These are phyloP conservation scores for Apiospora marii DNA, from an alignment of 2,329 filamentous ascomycete species.

Conservation along the genomic window DNA sequence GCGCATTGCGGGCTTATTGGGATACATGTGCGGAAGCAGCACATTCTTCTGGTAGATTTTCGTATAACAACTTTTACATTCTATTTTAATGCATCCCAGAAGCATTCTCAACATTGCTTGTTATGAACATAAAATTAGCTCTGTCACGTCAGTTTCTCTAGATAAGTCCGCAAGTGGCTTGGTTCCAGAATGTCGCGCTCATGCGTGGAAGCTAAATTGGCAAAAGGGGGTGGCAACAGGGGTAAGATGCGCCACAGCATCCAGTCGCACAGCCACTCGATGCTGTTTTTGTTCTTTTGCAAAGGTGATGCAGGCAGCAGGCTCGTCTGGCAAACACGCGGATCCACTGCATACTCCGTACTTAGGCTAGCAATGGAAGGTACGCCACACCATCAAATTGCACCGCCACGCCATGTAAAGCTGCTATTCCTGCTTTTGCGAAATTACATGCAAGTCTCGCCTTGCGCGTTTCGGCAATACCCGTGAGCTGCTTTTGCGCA, in stretches of 20 bases:
- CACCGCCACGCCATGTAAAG: not conserved
- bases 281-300: no score
- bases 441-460: not conserved
- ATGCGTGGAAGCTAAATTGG: not conserved
- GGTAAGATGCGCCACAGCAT: not conserved
- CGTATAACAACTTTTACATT: not conserved
- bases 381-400: not conserved
- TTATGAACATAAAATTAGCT: not conserved
- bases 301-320: no score
- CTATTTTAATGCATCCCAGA: not conserved
- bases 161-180: no score
- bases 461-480: not conserved
- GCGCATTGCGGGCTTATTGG: not conserved
- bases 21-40: not conserved
- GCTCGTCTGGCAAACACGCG: no score
- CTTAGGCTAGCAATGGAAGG: not conserved
- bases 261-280: not conserved
- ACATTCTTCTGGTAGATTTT: not conserved
- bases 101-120: fast-evolving
- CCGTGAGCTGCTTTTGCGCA: not conserved
- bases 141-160: no score
- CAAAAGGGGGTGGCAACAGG: not conserved
- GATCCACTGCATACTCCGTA: no score
- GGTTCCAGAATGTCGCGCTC: no score
- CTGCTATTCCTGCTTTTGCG: not conserved